A percentile compares a stretch with the other conserved stretches of the same genome.
These are phyloP conservation scores for Fragaria iinumae DNA, from an alignment of 306 rosid genomes.

Conservation along the genomic window DNA sequence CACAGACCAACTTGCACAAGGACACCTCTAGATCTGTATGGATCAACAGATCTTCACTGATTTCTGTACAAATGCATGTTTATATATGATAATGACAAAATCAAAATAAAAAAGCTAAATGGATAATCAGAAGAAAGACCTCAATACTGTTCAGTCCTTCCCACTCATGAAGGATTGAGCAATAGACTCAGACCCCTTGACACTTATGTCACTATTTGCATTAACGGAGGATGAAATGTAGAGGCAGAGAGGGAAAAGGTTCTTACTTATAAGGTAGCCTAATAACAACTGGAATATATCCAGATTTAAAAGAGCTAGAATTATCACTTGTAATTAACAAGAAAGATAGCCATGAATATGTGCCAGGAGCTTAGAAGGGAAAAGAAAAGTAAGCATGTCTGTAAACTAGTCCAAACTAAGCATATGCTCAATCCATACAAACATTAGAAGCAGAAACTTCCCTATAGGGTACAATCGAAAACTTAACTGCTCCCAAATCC, in stretches of 20 bases:
- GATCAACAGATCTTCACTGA: neutral
- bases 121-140: neutral
- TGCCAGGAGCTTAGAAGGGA: neutral
- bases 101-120: neutral
- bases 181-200: neutral
- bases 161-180: conserved; percentile 10
- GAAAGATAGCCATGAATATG: neutral
- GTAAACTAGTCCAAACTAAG: neutral
- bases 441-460: neutral
- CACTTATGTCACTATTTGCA: neutral
- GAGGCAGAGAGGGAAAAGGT: neutral
- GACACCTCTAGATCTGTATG: neutral
- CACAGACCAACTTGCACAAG: neutral
- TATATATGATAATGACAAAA: neutral
- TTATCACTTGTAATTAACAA: neutral
- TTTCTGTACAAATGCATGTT: neutral
- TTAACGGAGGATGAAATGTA: neutral
- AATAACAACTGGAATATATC: neutral
- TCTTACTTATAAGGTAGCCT: no score
- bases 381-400: neutral
- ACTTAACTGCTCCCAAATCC: neutral
- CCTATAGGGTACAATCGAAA: neutral
- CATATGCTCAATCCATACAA: neutral
- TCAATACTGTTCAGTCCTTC: neutral
- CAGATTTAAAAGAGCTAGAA: neutral